Percentiles rank a stretch among this genome's conserved stretches.
These are phyloP conservation scores for Mortierella sp. DNA, from an alignment of 371 early-diverging fungal species.

Conservation along the genomic window DNA sequence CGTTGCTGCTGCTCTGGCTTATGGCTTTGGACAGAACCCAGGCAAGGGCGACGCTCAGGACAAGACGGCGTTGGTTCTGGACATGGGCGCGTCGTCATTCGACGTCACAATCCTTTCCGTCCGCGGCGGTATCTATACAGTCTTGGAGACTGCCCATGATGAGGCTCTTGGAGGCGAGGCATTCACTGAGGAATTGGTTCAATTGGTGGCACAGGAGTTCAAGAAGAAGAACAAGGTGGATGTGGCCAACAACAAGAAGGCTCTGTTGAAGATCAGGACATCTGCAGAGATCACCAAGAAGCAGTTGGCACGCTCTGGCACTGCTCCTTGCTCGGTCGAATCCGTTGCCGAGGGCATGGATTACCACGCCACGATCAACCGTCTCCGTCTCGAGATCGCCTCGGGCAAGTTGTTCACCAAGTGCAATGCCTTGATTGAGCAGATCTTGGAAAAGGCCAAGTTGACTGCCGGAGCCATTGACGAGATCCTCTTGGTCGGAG, in stretches of 20 bases:
- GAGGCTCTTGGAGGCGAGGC: conserved; percentile 90
- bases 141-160: conserved; percentile 87
- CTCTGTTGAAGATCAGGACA: conserved; percentile 85
- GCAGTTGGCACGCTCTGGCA: conserved; percentile 85
- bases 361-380: conserved; percentile 87
- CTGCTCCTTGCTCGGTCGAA: conserved; percentile 94
- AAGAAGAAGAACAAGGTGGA: conserved; percentile 87
- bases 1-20: conserved; percentile 96
- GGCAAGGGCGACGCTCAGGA: conserved; percentile 70
- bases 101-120: conserved; percentile 91
- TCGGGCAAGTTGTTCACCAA: conserved; percentile 82
- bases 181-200: conserved; percentile 91
- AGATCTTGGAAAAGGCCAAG: conserved; percentile 57
- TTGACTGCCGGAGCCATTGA: conserved; percentile 66
- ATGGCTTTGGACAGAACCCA: conserved; percentile 76
- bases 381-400: conserved; percentile 94
- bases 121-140: conserved; percentile 90
- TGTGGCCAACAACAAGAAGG: conserved; percentile 76
- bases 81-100: conserved; percentile 97
- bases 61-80: conserved; percentile 91
- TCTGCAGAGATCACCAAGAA: conserved; percentile 95
- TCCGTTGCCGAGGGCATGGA: conserved; percentile 94
- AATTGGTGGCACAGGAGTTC: conserved; percentile 89
- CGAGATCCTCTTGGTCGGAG: conserved; percentile 97
- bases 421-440: conserved; percentile 78